phyloP scores from a whole-genome alignment of 768 basidiomycete species.

The Amanita thiersii region DNA sequence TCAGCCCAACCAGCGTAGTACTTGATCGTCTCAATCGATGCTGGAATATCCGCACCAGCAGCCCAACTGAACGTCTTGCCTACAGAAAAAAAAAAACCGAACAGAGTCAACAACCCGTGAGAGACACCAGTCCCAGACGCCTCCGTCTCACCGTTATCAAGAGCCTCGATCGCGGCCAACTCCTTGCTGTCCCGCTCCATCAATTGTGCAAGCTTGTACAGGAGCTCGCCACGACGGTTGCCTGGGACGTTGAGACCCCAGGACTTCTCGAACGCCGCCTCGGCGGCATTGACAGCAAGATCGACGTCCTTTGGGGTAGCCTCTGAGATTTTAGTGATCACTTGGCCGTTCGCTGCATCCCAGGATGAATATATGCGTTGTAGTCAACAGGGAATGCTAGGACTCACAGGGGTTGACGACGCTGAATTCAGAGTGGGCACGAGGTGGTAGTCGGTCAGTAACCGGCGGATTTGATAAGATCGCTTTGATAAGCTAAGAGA shows the following conservation, averaged over 20 bases:
- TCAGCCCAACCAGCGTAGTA: slow-evolving; percentile 89
- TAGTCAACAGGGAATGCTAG: not conserved
- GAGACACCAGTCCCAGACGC: slow-evolving; percentile 7
- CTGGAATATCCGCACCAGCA: slow-evolving; percentile 37
- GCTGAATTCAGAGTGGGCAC: slow-evolving; percentile 18
- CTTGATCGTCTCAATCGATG: slow-evolving; percentile 39
- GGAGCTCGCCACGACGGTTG: slow-evolving; percentile 18
- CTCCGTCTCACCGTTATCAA: slow-evolving; percentile 44
- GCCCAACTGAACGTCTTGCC: slow-evolving; percentile 49
- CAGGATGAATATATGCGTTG: not conserved
- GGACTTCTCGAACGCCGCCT: slow-evolving; percentile 25
- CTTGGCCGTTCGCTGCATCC: slow-evolving; percentile 51
- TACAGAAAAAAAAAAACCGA: slow-evolving; percentile 16
- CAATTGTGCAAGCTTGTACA: slow-evolving; percentile 49
- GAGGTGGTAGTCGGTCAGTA: too few species aligned
- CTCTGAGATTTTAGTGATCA: slow-evolving; percentile 48
- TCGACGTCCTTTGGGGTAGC: slow-evolving; percentile 69
- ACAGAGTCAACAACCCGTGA: not conserved
- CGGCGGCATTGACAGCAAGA: slow-evolving; percentile 59
- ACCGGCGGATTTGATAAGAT: too few species aligned
- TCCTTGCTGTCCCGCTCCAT: slow-evolving; percentile 49
- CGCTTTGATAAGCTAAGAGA: not conserved
- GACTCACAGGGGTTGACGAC: slow-evolving; percentile 48
- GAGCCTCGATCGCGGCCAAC: slow-evolving; percentile 58
- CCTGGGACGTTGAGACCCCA: slow-evolving; percentile 39